Percentiles rank a stretch among this genome's conserved stretches.
phyloP scores from a whole-genome alignment of 192 early-diverging fungal genomes.

The Podila epigama region DNA sequence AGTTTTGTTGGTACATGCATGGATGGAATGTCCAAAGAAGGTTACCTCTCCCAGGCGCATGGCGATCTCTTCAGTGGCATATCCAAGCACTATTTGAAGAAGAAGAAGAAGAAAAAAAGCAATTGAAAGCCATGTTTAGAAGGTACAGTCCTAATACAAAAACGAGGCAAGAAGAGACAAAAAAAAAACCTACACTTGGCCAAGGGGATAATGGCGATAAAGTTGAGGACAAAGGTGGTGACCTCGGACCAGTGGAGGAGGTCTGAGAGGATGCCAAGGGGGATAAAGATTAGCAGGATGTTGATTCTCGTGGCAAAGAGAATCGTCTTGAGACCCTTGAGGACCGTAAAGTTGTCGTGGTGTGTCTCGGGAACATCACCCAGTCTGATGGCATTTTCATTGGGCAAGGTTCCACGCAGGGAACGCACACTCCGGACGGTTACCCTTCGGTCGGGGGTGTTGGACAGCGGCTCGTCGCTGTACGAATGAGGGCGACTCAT shows the following conservation, averaged over 20 bases:
- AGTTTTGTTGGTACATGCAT: not conserved
- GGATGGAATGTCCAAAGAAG: not conserved
- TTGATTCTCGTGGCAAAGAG: constrained; percentile 71
- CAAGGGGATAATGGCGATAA: constrained; percentile 89
- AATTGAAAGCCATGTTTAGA: not conserved
- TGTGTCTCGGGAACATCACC: not conserved
- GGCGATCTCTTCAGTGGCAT: constrained; percentile 39
- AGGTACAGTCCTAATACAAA: too few relatives aligned
- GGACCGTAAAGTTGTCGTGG: constrained; percentile 26
- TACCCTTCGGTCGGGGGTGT: constrained; percentile 11
- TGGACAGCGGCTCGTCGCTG: constrained; percentile 21
- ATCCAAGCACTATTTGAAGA: constrained; percentile 22
- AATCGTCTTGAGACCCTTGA: constrained; percentile 55
- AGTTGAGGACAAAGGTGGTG: constrained; percentile 83
- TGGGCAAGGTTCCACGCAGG: constrained; percentile 14
- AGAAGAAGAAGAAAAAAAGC: not conserved
- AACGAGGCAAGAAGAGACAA: too few relatives aligned
- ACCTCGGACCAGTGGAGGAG: constrained; percentile 70
- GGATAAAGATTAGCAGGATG: constrained; percentile 76
- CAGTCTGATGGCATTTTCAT: not conserved
- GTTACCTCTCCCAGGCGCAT: constrained; percentile 60
- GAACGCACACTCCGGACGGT: constrained; percentile 31
- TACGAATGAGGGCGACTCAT: not conserved
- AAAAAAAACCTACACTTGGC: constrained; percentile 79
- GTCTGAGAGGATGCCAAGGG: constrained; percentile 76